Evolutionary conservation across 202 grass and related monocot species (phyloP), one percentile per base, ranked within the genome.

Genomic region (Setaria italica): DNA sequence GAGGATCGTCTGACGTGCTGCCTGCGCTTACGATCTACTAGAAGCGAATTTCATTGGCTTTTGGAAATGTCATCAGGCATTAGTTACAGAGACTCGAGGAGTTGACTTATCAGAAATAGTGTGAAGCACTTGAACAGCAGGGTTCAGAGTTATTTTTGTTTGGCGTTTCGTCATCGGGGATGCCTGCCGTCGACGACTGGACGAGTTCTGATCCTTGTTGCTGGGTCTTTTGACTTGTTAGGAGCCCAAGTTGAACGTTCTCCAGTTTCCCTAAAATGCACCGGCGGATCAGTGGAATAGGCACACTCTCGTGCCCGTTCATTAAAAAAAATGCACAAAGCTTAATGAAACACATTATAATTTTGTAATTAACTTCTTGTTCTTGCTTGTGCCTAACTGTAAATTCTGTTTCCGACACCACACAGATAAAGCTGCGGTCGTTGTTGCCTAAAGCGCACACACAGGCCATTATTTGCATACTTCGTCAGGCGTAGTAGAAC

Each of bases 81-180:
- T 70, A 85, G 54, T 65, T 56, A 57, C 72, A 77, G 46, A 64
- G 32, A 60, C 11, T 11, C 14, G 60, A 59, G 17, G 67, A 29
- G 71, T 82, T 85, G 88, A 89, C 71, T 85, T 85, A 85, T 85
- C 88, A 37, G 64, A 81, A 89, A 89, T 7, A 89, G 88, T 71
- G 57, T 71, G 14, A 55, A 72, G 34, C 72, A 78, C 73, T 71
- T 51, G 1, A 53, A 62, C 63, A 63, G 25, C 4, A 37, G 13
- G 20, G 3, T 35, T 55, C 76, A 50, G 35, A 43, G 68, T 13
- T 64, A 7, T 58, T 85, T 76, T 43, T 41, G 33, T 86, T 66
- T 11, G 33, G 9, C 42, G 25, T 82, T 87, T 80, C 76, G 32
- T 75, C 50, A 19, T 60, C 60, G 20, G 2, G 1, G 20, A 30